Evolutionary conservation across 2,329 filamentous ascomycete genomes (phyloP).

Genomic region (Claviceps africana): DNA sequence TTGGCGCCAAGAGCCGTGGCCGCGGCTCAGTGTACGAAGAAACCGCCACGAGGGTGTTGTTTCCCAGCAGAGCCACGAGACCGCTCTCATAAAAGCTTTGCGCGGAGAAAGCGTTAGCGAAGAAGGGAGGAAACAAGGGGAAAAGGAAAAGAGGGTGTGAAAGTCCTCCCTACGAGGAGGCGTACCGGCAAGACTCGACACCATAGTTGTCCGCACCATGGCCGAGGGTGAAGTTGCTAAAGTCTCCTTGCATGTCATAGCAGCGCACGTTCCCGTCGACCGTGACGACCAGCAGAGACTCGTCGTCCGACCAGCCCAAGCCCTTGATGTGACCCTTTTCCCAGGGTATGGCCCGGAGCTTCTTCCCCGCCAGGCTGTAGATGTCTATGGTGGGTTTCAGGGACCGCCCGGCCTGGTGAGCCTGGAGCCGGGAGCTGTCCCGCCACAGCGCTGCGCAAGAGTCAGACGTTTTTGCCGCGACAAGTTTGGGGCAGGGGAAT

Average conservation of each 20-base stretch:
- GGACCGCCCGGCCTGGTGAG: constrained; percentile 57
- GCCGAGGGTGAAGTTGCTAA: constrained; percentile 84
- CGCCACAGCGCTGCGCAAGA: constrained; percentile 61
- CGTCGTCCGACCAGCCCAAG: constrained; percentile 92
- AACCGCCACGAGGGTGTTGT: constrained; percentile 80
- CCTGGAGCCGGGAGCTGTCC: constrained; percentile 71
- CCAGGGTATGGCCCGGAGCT: constrained; percentile 77
- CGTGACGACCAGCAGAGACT: constrained; percentile 77
- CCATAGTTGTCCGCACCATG: constrained; percentile 80
- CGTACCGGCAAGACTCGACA: constrained; percentile 62
- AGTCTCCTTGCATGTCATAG: constrained; percentile 88
- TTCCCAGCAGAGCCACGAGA: constrained; percentile 82
- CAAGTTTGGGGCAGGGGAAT: no score
- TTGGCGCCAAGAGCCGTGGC: constrained; percentile 64
- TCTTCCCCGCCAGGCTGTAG: constrained; percentile 83
- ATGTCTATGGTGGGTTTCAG: constrained; percentile 81
- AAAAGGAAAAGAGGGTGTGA: not conserved
- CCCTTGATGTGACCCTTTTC: constrained; percentile 79
- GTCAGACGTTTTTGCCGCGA: not conserved
- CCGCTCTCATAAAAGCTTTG: constrained; percentile 68
- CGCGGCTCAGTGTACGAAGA: constrained; percentile 81
- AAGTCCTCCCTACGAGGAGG: not conserved
- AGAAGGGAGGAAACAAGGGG: not conserved
- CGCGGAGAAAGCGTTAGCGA: not conserved
- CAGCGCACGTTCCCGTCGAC: constrained; percentile 82